These are phyloP conservation scores for Sechiopsis laciniata DNA, from an alignment of 306 rosid species.

Conservation along the genomic window DNA sequence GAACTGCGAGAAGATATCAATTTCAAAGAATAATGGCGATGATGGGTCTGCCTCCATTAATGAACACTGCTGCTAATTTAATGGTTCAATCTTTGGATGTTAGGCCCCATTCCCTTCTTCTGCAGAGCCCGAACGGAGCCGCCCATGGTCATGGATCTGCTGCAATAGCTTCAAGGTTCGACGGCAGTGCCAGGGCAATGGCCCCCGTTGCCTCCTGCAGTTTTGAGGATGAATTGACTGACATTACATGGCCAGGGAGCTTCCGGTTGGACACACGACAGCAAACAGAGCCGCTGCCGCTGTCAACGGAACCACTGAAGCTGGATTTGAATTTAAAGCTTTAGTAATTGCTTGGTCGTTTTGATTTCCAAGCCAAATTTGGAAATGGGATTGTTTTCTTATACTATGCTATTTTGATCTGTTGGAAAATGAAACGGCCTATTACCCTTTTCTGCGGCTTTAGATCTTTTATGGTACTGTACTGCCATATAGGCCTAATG, in stretches of 20 bases:
- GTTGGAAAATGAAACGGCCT: not conserved
- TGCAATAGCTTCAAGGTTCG: not conserved
- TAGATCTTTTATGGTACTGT: too few species aligned
- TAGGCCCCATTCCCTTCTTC: conserved; percentile 56
- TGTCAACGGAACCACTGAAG: not conserved
- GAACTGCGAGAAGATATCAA: conserved; percentile 72
- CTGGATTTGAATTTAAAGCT: conserved; percentile 15
- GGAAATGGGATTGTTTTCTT: not conserved
- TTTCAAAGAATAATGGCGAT: conserved; percentile 58
- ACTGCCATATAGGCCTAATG: too few species aligned
- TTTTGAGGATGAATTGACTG: not conserved
- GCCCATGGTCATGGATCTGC: conserved; percentile 11
- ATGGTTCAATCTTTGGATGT: conserved; percentile 50
- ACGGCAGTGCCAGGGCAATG: not conserved
- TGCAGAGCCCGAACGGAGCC: conserved; percentile 51
- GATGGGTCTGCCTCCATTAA: conserved; percentile 42
- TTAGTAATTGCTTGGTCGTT: not conserved
- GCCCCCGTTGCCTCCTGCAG: not conserved
- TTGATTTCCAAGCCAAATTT: not conserved
- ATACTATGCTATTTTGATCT: not conserved
- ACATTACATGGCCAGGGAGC: conserved; percentile 10
- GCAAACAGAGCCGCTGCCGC: not conserved
- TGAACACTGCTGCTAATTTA: conserved; percentile 26
- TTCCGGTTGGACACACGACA: not conserved
- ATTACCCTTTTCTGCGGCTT: not conserved